Conservation (phyloP, 352 stramenopile genomes). For the Pythium brachiatum region DNA sequence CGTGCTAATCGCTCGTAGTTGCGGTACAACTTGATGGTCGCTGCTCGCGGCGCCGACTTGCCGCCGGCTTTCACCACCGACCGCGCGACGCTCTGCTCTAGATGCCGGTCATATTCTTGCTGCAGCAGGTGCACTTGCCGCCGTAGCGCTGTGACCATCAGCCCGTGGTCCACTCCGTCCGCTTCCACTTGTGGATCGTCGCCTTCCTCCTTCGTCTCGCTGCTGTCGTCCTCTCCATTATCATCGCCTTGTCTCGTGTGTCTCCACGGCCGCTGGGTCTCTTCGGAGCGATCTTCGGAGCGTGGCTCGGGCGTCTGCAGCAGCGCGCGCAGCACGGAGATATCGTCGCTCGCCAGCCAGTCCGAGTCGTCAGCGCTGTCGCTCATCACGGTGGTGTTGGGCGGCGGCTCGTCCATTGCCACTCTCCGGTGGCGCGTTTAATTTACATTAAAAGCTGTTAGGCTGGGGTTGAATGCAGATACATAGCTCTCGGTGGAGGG, state of each 20-base stretch:
- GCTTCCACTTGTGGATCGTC: background rate
- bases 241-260: background rate
- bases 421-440: no score
- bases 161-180: background rate
- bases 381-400: background rate
- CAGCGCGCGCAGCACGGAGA: slow-evolving; percentile 4
- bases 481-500: background rate
- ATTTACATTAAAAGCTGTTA: no score
- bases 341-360: slow-evolving; percentile 14
- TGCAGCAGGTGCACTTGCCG: slow-evolving; percentile 17
- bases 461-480: no score
- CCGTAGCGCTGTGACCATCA: background rate
- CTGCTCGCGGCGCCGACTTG: slow-evolving; percentile 2
- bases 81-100: slow-evolving; percentile 14
- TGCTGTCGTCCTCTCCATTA: background rate
- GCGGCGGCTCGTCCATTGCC: background rate
- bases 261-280: background rate
- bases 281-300: no score
- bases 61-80: slow-evolving; percentile 12
- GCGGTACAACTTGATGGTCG: slow-evolving; percentile 20
- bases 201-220: background rate
- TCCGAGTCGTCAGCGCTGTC: background rate
- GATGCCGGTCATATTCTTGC: slow-evolving; percentile 12
- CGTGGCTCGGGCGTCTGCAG: slow-evolving; percentile 3
- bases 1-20: slow-evolving; percentile 17